phyloP scores from a whole-genome alignment of 139 green algal genomes.

The Asterochloris sp. region DNA sequence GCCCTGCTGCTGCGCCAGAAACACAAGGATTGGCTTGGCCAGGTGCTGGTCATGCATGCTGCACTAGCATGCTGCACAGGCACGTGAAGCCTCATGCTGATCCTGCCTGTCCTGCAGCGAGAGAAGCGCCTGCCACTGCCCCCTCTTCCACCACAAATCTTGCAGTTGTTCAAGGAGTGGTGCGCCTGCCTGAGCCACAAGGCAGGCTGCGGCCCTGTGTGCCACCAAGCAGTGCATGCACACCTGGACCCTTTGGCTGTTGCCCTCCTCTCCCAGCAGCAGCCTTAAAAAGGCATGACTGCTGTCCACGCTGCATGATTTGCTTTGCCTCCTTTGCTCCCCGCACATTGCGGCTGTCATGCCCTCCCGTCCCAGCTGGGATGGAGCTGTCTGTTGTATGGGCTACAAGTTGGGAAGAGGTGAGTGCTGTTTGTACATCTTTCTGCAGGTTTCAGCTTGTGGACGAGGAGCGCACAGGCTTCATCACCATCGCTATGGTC shows the following conservation, averaged over 20 bases:
- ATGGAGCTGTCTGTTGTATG: background rate
- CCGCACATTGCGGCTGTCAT: background rate
- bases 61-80: too few relatives aligned
- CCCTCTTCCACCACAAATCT: background rate
- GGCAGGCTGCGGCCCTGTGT: background rate
- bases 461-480: background rate
- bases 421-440: background rate
- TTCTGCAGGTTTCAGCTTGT: background rate
- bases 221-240: background rate
- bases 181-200: background rate
- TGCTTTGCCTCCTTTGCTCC: background rate
- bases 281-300: background rate
- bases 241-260: background rate
- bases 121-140: constrained; percentile 3
- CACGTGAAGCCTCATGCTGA: too few relatives aligned
- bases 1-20: too few relatives aligned
- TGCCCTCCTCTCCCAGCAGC: background rate
- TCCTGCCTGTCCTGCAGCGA: too few relatives aligned
- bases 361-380: background rate
- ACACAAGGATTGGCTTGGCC: too few relatives aligned
- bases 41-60: too few relatives aligned
- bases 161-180: constrained; percentile 11
- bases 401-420: too few relatives aligned
- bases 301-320: background rate
- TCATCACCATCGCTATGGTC: background rate